Evolutionary conservation across 768 basidiomycete species (phyloP), one percentile per base, ranked within the genome.

Genomic region (Hemileccinum impolitum): DNA sequence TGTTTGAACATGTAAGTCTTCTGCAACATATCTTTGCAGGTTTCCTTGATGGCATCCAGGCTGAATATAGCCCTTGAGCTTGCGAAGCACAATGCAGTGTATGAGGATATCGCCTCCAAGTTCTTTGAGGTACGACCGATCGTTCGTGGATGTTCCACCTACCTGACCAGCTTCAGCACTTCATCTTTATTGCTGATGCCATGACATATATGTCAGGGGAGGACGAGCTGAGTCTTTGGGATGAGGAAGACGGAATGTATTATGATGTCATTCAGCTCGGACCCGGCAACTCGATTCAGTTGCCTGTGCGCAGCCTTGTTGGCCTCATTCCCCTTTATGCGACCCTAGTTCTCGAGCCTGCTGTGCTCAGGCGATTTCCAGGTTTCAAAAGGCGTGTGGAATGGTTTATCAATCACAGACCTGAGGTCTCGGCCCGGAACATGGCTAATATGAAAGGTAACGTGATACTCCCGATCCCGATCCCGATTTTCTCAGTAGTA

Each of bases 361-460:
- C 83, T 6, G 81, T 85, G 23, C 78, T 99, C 58, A 91, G 92
- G 61, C 82, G 88, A 25, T 90, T 98, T 74, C 94, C 94, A 8
- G 94, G 96, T 1, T 99, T 99, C 79, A 97, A 92, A 75, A 98
- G 97, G 72, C 82, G 96, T 34, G 82, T 99, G 81, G 92, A 99
- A 52, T 98, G 96, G 96, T 99, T 98, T 73, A 81, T 97, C 45
- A 84, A 96, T 60, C 89, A 98, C 68, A 73, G 94, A n/a, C 84
- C 86, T 0, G 90, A 85, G 48, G 80, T 97, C 36, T 87, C 93
- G 12, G 79, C 78, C 43, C 76, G 96, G 56, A 99, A 96, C 68
- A 92, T 98, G 77, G 94, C 96, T 6, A 96, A 95, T 68, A 94
- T 98, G 82, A 87, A 85, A 70, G 82, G 90, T 90, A 52, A 39